These are phyloP conservation scores for Yamagishiella unicocca DNA, from an alignment of 139 green algal species.

Conservation along the genomic window DNA sequence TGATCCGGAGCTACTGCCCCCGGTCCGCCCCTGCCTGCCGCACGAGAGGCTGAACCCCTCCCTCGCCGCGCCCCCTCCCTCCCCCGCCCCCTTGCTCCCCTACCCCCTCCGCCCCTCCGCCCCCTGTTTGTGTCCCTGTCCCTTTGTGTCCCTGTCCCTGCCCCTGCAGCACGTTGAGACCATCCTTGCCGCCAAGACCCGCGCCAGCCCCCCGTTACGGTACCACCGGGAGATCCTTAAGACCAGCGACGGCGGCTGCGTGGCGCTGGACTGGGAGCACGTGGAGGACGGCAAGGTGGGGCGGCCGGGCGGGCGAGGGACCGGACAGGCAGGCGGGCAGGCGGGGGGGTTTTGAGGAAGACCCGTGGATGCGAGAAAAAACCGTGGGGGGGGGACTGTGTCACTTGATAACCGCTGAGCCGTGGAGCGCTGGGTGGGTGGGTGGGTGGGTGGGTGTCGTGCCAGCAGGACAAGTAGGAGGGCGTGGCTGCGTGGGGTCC, in stretches of 20 bases:
- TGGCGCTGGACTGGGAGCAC: constrained; percentile 90
- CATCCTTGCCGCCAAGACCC: constrained; percentile 86
- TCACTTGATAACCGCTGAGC: no score
- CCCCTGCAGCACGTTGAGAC: constrained; percentile 86
- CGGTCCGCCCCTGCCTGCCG: no score
- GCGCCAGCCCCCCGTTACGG: constrained; percentile 68
- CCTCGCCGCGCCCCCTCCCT: not conserved
- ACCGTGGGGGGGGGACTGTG: no score
- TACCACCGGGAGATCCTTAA: constrained; percentile 83
- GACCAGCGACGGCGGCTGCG: constrained; percentile 85
- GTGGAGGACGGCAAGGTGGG: constrained; percentile 49
- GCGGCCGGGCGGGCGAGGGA: no score
- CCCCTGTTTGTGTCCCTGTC: not conserved
- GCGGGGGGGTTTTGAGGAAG: not conserved
- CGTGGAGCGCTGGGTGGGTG: no score
- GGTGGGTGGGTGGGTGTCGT: no score
- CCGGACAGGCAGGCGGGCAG: no score
- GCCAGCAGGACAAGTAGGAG: no score
- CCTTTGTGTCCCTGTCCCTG: not conserved
- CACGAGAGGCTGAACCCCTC: not conserved
- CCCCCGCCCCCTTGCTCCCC: not conserved
- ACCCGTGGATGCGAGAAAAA: no score
- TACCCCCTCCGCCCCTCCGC: not conserved
- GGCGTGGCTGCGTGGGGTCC: no score
- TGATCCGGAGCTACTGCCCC: no score